Evolutionary conservation across 805 yeast species (phyloP).

Genomic region (Naumovozyma dairenensis): DNA sequence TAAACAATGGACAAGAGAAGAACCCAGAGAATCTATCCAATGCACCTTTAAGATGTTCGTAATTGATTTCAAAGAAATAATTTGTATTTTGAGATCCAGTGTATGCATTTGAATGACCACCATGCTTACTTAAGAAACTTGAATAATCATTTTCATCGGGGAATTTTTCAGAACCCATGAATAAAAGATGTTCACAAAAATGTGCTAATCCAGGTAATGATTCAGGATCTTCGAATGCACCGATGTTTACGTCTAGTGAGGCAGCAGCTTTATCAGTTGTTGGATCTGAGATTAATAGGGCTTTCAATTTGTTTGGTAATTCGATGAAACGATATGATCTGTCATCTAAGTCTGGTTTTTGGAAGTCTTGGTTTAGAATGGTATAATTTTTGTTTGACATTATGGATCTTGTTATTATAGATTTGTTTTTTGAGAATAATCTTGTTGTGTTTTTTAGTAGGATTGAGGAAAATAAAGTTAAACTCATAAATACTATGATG

Average conservation of each 20-base stretch:
- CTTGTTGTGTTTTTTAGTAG: slow-evolving; percentile 6
- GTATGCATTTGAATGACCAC: slow-evolving; percentile 87
- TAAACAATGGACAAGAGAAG: slow-evolving; percentile 76
- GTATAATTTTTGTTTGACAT: slow-evolving; percentile 6
- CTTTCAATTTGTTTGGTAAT: slow-evolving; percentile 48
- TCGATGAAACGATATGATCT: slow-evolving; percentile 61
- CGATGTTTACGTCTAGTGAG: slow-evolving; percentile 68
- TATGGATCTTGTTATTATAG: neutral
- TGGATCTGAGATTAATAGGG: slow-evolving; percentile 57
- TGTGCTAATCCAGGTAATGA: slow-evolving; percentile 68
- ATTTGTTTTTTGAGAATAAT: neutral
- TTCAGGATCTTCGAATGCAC: slow-evolving; percentile 61
- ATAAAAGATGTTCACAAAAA: slow-evolving; percentile 62
- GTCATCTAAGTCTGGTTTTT: slow-evolving; percentile 51
- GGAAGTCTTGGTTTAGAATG: slow-evolving; percentile 19
- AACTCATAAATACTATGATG: neutral
- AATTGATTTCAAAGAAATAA: slow-evolving; percentile 77
- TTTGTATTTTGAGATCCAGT: slow-evolving; percentile 85
- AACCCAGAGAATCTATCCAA: slow-evolving; percentile 89
- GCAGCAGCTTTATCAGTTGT: slow-evolving; percentile 70
- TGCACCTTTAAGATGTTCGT: slow-evolving; percentile 73
- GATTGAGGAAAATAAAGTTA: slow-evolving; percentile 11
- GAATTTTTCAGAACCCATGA: slow-evolving; percentile 73
- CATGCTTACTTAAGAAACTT: slow-evolving; percentile 67
- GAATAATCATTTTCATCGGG: slow-evolving; percentile 74